Conservation (phyloP, 1,139 yeast species). For the Scheffersomyces segobiensis region DNA sequence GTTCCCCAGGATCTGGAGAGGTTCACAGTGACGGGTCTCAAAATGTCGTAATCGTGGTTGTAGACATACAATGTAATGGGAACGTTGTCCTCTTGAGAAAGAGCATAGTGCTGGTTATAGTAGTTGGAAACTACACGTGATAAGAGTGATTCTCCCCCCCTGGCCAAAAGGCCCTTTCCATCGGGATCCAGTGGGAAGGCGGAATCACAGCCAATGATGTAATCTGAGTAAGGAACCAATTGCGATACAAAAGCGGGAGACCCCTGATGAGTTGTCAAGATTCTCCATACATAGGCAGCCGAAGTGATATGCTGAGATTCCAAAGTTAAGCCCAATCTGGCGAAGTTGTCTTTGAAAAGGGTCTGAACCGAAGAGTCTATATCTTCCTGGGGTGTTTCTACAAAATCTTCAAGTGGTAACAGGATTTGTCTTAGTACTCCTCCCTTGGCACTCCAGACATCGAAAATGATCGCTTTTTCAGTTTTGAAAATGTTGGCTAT, state of each 20-base stretch:
- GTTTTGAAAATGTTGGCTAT: constrained; percentile 34
- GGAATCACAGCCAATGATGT: constrained; percentile 82
- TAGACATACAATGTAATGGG: constrained; percentile 72
- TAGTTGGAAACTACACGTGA: constrained; percentile 64
- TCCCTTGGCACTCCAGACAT: constrained; percentile 91
- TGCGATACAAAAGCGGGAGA: constrained; percentile 90
- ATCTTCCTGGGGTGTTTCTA: constrained; percentile 8
- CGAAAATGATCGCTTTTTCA: constrained; percentile 48
- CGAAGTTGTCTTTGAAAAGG: constrained; percentile 25
- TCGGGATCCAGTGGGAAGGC: constrained; percentile 44
- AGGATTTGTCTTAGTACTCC: constrained; percentile 58
- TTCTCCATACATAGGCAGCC: constrained; percentile 87
- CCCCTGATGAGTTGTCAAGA: constrained; percentile 67
- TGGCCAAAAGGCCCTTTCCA: constrained; percentile 65
- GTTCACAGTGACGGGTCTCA: constrained; percentile 81
- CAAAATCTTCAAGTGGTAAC: constrained; percentile 39
- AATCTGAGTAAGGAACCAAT: constrained; percentile 81
- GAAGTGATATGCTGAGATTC: constrained; percentile 78
- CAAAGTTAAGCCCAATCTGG: constrained; percentile 60
- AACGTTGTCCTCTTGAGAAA: constrained; percentile 33
- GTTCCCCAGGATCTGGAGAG: constrained; percentile 43
- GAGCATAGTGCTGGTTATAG: constrained; percentile 49
- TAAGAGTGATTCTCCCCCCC: constrained; percentile 83
- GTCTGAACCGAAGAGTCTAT: constrained; percentile 8
- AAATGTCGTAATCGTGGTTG: constrained; percentile 81